These are phyloP conservation scores for Mimosa bimucronata DNA, from an alignment of 306 rosid species.

Conservation along the genomic window DNA sequence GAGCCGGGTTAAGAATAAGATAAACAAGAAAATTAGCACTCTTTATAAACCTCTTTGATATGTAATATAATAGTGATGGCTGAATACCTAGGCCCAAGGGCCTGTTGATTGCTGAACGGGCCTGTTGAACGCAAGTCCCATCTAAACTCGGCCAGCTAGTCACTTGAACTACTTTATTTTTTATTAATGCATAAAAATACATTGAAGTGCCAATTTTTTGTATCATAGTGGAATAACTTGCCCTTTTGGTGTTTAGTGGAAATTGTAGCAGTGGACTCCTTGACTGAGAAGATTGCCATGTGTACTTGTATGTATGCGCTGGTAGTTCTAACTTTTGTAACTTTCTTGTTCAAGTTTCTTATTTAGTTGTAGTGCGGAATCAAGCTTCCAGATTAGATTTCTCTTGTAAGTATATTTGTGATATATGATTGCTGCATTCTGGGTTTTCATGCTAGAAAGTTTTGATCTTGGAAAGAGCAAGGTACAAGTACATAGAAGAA, in stretches of 20 bases:
- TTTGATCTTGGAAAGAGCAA: too few relatives aligned
- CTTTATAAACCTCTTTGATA: neutral
- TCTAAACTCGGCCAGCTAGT: neutral
- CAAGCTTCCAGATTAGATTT: slow-evolving; percentile 19
- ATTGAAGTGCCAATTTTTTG: neutral
- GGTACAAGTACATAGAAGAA: too few relatives aligned
- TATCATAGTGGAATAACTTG: neutral
- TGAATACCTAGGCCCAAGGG: neutral
- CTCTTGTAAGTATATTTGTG: neutral
- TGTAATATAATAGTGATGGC: neutral
- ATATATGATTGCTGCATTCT: slow-evolving; percentile 15
- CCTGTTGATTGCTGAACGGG: neutral
- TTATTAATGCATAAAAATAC: neutral
- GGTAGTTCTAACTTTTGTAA: too few relatives aligned
- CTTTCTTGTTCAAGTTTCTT: too few relatives aligned
- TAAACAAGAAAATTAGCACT: neutral
- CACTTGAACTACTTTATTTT: neutral
- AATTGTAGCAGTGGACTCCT: too few relatives aligned
- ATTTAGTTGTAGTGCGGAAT: neutral
- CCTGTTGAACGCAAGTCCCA: neutral
- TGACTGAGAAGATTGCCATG: neutral
- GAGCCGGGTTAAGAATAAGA: neutral
- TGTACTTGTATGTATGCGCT: neutral
- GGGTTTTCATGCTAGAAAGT: slow-evolving; percentile 28
- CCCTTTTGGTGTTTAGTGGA: neutral